Conservation (phyloP, 306 rosid species). For the Lathyrus oleraceus region DNA sequence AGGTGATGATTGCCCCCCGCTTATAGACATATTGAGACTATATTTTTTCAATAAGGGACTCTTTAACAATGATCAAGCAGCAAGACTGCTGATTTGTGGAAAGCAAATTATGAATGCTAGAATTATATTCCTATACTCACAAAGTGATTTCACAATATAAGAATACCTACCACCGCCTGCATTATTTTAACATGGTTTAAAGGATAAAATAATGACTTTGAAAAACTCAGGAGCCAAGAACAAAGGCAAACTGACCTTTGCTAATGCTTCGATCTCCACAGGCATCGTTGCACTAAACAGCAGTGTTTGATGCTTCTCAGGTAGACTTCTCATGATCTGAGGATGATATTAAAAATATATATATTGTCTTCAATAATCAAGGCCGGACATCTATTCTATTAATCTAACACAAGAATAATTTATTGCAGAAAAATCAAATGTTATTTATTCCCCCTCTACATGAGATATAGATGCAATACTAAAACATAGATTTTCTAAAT, state of each 20-base stretch:
- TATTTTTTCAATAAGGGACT: too few relatives aligned
- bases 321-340: constrained; percentile 79
- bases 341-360: constrained; percentile 29
- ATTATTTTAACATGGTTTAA: constrained; percentile 13
- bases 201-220: constrained; percentile 1
- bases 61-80: neutral
- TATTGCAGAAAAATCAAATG: constrained; percentile 8
- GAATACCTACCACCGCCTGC: neutral
- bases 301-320: constrained; percentile 81
- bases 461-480: constrained; percentile 5
- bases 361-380: constrained; percentile 29
- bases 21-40: too few relatives aligned
- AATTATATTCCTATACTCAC: constrained; percentile 4
- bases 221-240: neutral
- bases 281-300: constrained; percentile 94
- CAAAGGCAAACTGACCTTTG: constrained; percentile 57
- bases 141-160: constrained; percentile 15
- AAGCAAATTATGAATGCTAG: constrained; percentile 21
- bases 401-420: neutral
- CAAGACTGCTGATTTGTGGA: neutral
- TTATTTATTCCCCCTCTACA: neutral
- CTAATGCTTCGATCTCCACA: constrained; percentile 75
- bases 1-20: too few relatives aligned
- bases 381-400: neutral
- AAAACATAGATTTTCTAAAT: neutral